Base-by-base conservation (phyloP, 2,329 filamentous ascomycete genomes). In the Chaetoscypha palmicola region DNA sequence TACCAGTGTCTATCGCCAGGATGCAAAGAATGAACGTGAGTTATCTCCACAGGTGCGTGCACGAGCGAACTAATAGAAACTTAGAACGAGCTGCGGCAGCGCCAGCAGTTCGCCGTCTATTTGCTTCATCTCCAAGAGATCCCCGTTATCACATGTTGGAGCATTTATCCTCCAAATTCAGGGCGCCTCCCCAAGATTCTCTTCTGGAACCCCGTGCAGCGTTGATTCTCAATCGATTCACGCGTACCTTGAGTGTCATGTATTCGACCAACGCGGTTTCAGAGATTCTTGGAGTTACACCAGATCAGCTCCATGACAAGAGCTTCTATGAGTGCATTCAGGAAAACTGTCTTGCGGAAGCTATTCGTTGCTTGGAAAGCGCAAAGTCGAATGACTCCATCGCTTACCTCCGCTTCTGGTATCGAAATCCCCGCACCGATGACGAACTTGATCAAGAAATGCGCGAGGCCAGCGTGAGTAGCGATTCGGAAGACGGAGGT, bases 301-400 rank as follows among this genome's bases (percentile, higher is more conserved):
- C 86, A 3, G 74, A 81, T 19, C 73, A 83, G 43, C 74, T 94
- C 50, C 74, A 79, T 51, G 80, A 85, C 32, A 82, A 81, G 54
- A 90, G 86, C 61, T 94, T 94, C 62, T 94, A 94, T 62, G 85
- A 88, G 56, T 91, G 85, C 59, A 92, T 94, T 39, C 77, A 85
- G 45, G 79, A 86, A 54, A 83, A 80, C 48, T 92, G 86, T 54
- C 69, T 92, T 21, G 69, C 76, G 7, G 85, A 92, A 54, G 86
- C 86, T 3, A 78, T 91, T 24, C 76, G 79, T 49, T 90, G 84
- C 56, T 66, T 94, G 23, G 88, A 94, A 63, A 84, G 83, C 52
- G 87, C 88, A 17, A 94, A 94, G 62, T 83, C 83, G 21, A 94
- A 94, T 56, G 86, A 94, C 61, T 94, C 88, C 2, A 92, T 94